Evolutionary conservation across 2,329 filamentous ascomycete genomes (phyloP), one percentile per base, ranked within the genome.

Genomic region (Elsinoe ampelina): DNA sequence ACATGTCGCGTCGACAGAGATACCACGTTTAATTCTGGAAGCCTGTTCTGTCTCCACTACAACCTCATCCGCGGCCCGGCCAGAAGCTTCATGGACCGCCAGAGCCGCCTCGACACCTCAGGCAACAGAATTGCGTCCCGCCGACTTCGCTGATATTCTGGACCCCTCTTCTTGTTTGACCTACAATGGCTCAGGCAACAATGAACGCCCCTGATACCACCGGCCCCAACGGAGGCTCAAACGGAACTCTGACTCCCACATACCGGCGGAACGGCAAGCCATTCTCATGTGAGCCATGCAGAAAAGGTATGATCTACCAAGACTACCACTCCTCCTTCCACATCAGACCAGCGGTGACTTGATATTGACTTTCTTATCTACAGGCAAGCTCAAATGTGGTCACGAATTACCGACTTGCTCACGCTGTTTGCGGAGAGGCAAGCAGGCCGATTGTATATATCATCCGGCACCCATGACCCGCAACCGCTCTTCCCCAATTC

Each of bases 361-460:
- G 32, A 19, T 36, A 32, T 30, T 56, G 41, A 56, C 32, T 38
- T 38, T 32, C 30, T 22, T 41, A 54, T 26, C 22, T 41, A 63
- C 62, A 50, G 66, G 66, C 26, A 70, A 70, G 56, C 61, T 70
- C n/a, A 63, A 64, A 26, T 70, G 68, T 43, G 68, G 68, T 55
- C 68, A 70, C 47, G 60, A 45, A 39, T 61, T 57, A 50, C 68
- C 68, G 5, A 63, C 64, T 1, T 70, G 68, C 59, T 66, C 65
- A 2, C 58, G 67, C 48, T 70, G 68, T 59, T 62, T 64, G 7
- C 61, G 65, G 17, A 64, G 68, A 8, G 63, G 63, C 41, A 67
- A 66, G 56, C 58, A 61, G 2, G 65, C 62, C 17, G 63, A 66
- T 59, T 70, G 68, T 39, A 60, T 69, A 35, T 70, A 70, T 51